Base-by-base conservation (phyloP, 805 yeast genomes). In the Blastobotrys chiropterorum region DNA sequence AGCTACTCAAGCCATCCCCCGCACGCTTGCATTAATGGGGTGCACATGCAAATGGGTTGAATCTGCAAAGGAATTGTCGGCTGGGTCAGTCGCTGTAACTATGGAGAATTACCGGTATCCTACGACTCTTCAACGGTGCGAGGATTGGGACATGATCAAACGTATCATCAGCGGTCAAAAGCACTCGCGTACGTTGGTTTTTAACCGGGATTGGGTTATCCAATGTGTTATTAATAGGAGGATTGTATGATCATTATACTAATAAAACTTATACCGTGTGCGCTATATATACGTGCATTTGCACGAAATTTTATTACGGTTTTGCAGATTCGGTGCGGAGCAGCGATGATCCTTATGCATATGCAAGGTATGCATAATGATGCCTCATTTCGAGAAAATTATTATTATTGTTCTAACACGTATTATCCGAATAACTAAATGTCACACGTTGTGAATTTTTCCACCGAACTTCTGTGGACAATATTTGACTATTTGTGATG, bases 161-260 rank as follows among this genome's bases (percentile, higher is more conserved):
- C 34, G 34, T 11, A 26, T n/a, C 8, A 17, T 16, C 16, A 17
- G 44, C 44, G 17, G 44, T 42, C 42, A 47, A 42, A 42, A 34
- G 19, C 47, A 15, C 14, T 51, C 19, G 31, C 14, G 46, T 13
- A 56, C 59, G 1, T 30, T 56, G 3, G 43, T 50, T 2, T 56
- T 53, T 40, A 56, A 49, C 47, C 53, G 59, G 6, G 63, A 63
- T 19, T 67, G 71, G 70, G 52, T 67, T 17, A 54, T 62, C 16
- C 67, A 63, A 38, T 59, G 67, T 45, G 50, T 67, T 20, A 62
- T 67, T 7, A 62, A 60, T 53, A 64, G 65, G 30, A 53, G 61
- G 34, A 38, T 65, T 1, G 60, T 67, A 6, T 39, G 16, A 39
- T 14, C 19, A 31, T n/a, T n/a, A n/a, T n/a, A n/a, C n/a, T n/a